Percentiles rank a stretch among this genome's conserved stretches.
These are phyloP conservation scores for Flaveria trinervia DNA, from an alignment of 129 eudicot genomes.

Conservation along the genomic window DNA sequence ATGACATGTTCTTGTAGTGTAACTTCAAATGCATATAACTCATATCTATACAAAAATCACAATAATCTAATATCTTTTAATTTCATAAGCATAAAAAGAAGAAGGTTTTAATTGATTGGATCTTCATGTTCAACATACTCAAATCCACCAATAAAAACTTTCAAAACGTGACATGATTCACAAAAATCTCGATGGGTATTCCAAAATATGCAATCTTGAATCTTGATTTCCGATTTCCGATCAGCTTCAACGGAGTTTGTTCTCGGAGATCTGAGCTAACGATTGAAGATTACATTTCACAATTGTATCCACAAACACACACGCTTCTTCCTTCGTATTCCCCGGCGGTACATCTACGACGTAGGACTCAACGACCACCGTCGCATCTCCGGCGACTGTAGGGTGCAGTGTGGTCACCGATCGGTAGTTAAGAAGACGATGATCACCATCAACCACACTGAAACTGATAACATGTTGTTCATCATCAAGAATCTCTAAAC, in stretches of 20 bases:
- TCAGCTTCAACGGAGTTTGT: conserved; percentile 35
- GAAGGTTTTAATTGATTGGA: no score
- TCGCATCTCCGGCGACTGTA: conserved; percentile 43
- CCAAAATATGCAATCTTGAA: conserved; percentile 7
- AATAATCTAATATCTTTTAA: neutral
- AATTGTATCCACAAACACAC: conserved; percentile 80
- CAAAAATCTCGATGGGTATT: neutral
- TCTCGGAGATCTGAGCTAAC: conserved; percentile 64
- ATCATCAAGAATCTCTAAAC: conserved; percentile 80
- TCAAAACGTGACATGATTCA: conserved; percentile 21
- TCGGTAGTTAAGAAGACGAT: conserved; percentile 69
- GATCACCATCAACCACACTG: conserved; percentile 91
- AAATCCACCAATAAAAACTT: conserved; percentile 25
- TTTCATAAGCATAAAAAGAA: neutral
- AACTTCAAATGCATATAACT: neutral
- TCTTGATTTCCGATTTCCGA: neutral
- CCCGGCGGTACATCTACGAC: conserved; percentile 84
- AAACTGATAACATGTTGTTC: conserved; percentile 77
- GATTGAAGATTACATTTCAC: conserved; percentile 82
- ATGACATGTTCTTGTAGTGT: no score
- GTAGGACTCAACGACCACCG: conserved; percentile 79
- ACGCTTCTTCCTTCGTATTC: conserved; percentile 75
- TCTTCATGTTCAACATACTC: conserved; percentile 15
- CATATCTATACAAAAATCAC: neutral
- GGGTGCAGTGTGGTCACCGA: conserved; percentile 78